Conservation (phyloP, 176 grass and related monocot species). For the Rhynchospora pubera region DNA sequence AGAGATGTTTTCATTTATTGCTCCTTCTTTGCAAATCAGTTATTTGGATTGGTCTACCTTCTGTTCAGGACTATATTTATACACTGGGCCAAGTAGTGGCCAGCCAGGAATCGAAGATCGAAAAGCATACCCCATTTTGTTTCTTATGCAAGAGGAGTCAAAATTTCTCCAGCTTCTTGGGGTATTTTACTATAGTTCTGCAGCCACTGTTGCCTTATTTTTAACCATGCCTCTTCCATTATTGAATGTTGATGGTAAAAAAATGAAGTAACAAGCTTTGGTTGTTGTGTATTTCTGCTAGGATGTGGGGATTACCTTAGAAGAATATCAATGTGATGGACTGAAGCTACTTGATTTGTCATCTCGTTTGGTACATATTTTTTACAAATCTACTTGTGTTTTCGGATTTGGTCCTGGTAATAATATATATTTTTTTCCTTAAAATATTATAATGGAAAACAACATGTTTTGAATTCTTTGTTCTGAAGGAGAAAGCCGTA, state of each 20-base stretch:
- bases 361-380: background rate
- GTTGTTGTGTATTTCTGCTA: background rate
- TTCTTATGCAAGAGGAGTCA: constrained; percentile 7
- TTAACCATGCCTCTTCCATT: background rate
- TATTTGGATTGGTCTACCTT: background rate
- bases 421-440: background rate
- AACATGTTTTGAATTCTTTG: background rate
- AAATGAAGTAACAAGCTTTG: background rate
- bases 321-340: constrained; percentile 7
- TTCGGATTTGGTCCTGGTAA: background rate
- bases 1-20: background rate
- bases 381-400: background rate
- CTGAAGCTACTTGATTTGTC: background rate
- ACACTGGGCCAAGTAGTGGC: constrained; percentile 26
- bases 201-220: background rate
- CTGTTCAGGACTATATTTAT: constrained; percentile 36
- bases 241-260: background rate
- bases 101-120: constrained; percentile 26
- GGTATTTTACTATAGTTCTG: background rate
- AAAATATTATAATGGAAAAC: background rate
- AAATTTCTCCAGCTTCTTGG: background rate
- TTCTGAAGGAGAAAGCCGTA: background rate
- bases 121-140: constrained; percentile 20
- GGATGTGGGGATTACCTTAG: background rate
- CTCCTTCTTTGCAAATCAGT: background rate